phyloP scores from a whole-genome alignment of 2,329 filamentous ascomycete genomes.

The Trichoderma lentiforme region DNA sequence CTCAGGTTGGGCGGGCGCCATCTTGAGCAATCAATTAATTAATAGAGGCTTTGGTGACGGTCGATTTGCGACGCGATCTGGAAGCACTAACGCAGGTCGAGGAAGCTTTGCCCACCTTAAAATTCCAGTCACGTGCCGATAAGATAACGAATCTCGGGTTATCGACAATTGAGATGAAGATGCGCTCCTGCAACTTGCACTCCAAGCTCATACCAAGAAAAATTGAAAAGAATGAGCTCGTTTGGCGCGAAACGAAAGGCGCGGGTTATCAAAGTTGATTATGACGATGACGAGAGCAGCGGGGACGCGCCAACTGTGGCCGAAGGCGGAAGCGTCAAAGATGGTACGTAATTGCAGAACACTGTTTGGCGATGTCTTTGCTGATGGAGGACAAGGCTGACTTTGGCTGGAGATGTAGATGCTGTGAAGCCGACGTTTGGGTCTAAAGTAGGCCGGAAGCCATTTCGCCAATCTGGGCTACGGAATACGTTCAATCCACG shows the following conservation, averaged over 20 bases:
- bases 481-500: slow-evolving; percentile 53
- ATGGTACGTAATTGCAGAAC: slow-evolving; percentile 36
- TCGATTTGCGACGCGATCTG: slow-evolving; percentile 29
- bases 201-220: background rate
- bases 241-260: slow-evolving; percentile 64
- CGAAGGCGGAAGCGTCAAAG: slow-evolving; percentile 27
- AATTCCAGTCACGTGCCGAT: slow-evolving; percentile 47
- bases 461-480: slow-evolving; percentile 56
- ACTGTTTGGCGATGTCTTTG: slow-evolving; percentile 26
- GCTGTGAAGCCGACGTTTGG: slow-evolving; percentile 38
- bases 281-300: slow-evolving; percentile 59
- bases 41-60: slow-evolving; percentile 21
- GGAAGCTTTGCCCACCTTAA: slow-evolving; percentile 25
- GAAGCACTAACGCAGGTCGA: slow-evolving; percentile 21
- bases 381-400: slow-evolving; percentile 39
- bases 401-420: slow-evolving; percentile 27
- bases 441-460: slow-evolving; percentile 47
- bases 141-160: slow-evolving; percentile 35
- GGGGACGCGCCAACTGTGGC: slow-evolving; percentile 21
- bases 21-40: slow-evolving; percentile 49
- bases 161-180: slow-evolving; percentile 5
- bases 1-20: slow-evolving; percentile 98
- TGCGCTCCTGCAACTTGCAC: background rate
- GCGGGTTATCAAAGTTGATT: slow-evolving; percentile 69
- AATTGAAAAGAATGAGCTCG: slow-evolving; percentile 46